Conservation (phyloP, 2,329 filamentous ascomycete genomes). For the Beauveria australis region DNA sequence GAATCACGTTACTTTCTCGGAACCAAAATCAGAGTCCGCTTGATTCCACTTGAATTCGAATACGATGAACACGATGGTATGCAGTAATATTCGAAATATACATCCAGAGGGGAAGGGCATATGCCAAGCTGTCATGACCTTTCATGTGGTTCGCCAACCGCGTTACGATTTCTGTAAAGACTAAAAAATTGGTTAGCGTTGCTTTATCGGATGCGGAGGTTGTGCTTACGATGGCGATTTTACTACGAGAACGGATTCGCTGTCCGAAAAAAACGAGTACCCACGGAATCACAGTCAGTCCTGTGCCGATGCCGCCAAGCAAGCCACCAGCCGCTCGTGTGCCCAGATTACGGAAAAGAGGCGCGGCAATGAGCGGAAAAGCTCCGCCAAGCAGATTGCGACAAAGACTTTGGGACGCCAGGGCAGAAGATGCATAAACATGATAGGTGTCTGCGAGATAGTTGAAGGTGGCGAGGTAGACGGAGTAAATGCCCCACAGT, state of each 20-base stretch:
- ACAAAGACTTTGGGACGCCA: conserved; percentile 81
- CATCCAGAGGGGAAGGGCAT: neutral
- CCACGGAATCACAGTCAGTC: conserved; percentile 79
- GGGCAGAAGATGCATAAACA: conserved; percentile 72
- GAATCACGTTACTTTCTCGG: neutral
- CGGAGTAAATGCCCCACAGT: conserved; percentile 77
- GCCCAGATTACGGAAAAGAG: conserved; percentile 66
- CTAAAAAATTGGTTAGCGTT: neutral
- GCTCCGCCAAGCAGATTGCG: conserved; percentile 74
- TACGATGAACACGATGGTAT: neutral
- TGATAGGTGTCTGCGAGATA: conserved; percentile 87
- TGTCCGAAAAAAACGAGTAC: conserved; percentile 72
- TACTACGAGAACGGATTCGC: conserved; percentile 65
- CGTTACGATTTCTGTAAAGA: neutral
- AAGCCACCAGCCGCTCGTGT: conserved; percentile 64
- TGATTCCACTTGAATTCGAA: neutral
- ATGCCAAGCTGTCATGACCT: neutral
- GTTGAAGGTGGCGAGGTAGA: conserved; percentile 87
- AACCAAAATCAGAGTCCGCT: neutral
- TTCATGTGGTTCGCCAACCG: neutral
- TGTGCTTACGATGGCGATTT: conserved; percentile 57
- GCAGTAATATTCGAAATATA: neutral
- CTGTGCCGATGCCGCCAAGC: conserved; percentile 61
- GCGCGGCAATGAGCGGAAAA: conserved; percentile 68
- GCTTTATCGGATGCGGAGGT: neutral